These are phyloP conservation scores for Casuarina equisetifolia DNA, from an alignment of 306 rosid species.

Conservation along the genomic window DNA sequence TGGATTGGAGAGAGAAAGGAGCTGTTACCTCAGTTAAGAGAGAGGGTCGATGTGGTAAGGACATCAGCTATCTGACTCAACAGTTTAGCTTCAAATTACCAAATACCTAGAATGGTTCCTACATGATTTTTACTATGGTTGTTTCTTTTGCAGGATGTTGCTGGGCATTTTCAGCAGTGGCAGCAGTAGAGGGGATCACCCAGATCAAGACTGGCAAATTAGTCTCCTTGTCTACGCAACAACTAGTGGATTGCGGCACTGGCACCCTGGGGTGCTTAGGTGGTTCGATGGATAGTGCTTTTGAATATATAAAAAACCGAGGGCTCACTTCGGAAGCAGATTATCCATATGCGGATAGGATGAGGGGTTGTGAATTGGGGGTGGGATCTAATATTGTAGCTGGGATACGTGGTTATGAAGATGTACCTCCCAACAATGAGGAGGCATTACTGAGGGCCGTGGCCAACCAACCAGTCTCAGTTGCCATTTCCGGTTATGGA, in stretches of 20 bases:
- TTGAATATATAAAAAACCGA: slow-evolving; percentile 1
- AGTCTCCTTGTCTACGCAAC: slow-evolving; percentile 35
- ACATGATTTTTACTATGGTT: not conserved
- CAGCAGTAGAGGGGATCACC: slow-evolving; percentile 24
- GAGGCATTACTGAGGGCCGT: slow-evolving; percentile 24
- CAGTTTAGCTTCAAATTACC: not conserved
- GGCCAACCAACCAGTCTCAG: slow-evolving; percentile 13
- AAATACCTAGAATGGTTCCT: not conserved
- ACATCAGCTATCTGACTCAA: not conserved
- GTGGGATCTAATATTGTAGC: not conserved
- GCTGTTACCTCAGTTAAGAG: slow-evolving; percentile 37
- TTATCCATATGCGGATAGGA: slow-evolving; percentile 21
- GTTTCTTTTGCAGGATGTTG: slow-evolving; percentile 14
- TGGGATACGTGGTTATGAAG: slow-evolving; percentile 13
- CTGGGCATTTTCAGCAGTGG: slow-evolving; percentile 29
- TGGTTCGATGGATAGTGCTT: not conserved
- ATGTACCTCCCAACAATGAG: slow-evolving; percentile 21
- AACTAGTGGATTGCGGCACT: slow-evolving; percentile 31
- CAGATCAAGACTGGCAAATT: slow-evolving; percentile 24
- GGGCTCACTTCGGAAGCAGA: slow-evolving; percentile 3
- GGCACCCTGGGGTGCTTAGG: slow-evolving; percentile 8
- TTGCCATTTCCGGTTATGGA: not conserved
- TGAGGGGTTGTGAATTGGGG: not conserved
- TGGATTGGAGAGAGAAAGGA: slow-evolving; percentile 40
- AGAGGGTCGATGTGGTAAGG: slow-evolving; percentile 38